These are phyloP conservation scores for Coemansia sp. DNA, from an alignment of 192 early-diverging fungal genomes.

Conservation along the genomic window DNA sequence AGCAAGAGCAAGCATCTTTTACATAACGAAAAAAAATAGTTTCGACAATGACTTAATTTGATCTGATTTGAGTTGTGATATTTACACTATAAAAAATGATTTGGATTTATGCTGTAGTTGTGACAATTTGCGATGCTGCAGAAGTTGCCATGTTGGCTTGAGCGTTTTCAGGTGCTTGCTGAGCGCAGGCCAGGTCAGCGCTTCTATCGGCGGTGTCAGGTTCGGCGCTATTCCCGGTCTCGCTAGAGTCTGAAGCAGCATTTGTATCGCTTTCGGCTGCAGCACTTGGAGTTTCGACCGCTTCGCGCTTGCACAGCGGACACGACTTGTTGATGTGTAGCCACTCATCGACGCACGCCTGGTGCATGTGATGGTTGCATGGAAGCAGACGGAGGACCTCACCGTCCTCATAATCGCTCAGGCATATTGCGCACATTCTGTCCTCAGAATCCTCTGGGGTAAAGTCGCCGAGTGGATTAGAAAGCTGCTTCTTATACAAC, in stretches of 20 bases:
- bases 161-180: too few species aligned
- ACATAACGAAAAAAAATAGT: constrained; percentile 15
- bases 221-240: neutral
- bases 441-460: constrained; percentile 61
- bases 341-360: constrained; percentile 81
- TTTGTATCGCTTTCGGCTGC: constrained; percentile 1
- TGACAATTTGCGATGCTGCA: too few species aligned
- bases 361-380: constrained; percentile 82
- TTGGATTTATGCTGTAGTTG: too few species aligned
- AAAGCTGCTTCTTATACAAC: constrained; percentile 43
- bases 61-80: constrained; percentile 2
- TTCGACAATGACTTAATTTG: constrained; percentile 5
- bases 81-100: constrained; percentile 1
- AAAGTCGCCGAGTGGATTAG: constrained; percentile 44
- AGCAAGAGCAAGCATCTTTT: constrained; percentile 2
- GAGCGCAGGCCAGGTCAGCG: neutral
- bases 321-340: constrained; percentile 69
- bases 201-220: neutral
- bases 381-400: constrained; percentile 69
- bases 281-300: neutral
- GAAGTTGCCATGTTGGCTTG: too few species aligned
- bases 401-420: constrained; percentile 71
- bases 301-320: constrained; percentile 70
- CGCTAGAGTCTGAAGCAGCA: neutral
- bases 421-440: constrained; percentile 75